Conservation (phyloP, 106 monocot species). For the Platanthera guangdongensis region DNA sequence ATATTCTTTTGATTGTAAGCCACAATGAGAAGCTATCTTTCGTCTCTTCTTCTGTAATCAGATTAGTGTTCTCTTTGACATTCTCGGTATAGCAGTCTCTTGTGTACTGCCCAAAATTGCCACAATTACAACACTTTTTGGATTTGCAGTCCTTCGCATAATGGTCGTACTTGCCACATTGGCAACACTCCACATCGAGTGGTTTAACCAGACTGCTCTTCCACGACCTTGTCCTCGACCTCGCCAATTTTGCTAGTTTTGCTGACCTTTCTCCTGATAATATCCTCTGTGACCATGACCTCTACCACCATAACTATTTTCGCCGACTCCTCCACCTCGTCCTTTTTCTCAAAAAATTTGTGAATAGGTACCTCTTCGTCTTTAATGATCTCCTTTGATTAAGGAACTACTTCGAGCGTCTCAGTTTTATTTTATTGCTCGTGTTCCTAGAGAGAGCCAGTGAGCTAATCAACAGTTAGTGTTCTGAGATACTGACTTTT, state of each 20-base stretch:
- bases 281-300: background rate
- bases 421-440: slow-evolving; percentile 12
- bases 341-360: slow-evolving; percentile 15
- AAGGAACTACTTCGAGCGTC: background rate
- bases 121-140: too few relatives aligned
- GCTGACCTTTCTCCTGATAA: too few relatives aligned
- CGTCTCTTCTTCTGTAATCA: background rate
- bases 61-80: background rate
- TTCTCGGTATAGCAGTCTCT: background rate
- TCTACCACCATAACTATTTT: slow-evolving; percentile 7
- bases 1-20: too few relatives aligned
- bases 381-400: slow-evolving; percentile 7
- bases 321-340: slow-evolving; percentile 14
- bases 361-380: slow-evolving; percentile 16
- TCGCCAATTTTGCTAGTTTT: too few relatives aligned
- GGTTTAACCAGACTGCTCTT: too few relatives aligned
- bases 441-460: background rate
- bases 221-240: too few relatives aligned
- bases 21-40: background rate
- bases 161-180: background rate
- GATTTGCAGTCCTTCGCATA: background rate
- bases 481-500: slow-evolving; percentile 13
- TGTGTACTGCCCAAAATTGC: background rate
- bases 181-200: too few relatives aligned
- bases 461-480: slow-evolving; percentile 12